Evolutionary conservation across 768 basidiomycete species (phyloP).

Genomic region (Leucosporidium creatinivorum): DNA sequence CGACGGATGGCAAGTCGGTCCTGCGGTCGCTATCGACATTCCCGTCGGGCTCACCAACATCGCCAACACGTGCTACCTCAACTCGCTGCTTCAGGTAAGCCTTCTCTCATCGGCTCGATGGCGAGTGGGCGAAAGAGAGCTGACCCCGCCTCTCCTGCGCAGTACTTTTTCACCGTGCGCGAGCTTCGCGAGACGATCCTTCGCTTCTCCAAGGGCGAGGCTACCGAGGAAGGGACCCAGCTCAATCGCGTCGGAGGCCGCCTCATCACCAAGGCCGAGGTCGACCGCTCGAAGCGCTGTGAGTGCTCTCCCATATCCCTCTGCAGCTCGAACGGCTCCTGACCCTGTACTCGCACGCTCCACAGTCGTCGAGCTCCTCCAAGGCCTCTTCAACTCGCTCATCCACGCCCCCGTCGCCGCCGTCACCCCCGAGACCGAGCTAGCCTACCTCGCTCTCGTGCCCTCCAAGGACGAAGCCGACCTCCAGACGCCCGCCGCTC

Average conservation of each 20-base stretch:
- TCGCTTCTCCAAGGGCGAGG: constrained; percentile 40
- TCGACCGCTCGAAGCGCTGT: constrained; percentile 80
- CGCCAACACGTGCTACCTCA: constrained; percentile 94
- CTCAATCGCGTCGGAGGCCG: constrained; percentile 81
- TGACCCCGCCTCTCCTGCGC: neutral
- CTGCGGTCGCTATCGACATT: constrained; percentile 56
- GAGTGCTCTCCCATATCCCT: constrained; percentile 29
- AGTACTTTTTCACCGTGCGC: constrained; percentile 96
- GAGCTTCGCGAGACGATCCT: constrained; percentile 70
- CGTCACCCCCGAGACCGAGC: constrained; percentile 73
- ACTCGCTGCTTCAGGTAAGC: constrained; percentile 84
- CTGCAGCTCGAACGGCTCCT: neutral
- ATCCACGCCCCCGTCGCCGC: constrained; percentile 59
- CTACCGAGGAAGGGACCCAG: constrained; percentile 41
- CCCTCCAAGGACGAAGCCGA: constrained; percentile 60
- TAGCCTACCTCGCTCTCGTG: constrained; percentile 84
- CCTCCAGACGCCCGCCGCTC: neutral
- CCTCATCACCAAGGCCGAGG: constrained; percentile 69
- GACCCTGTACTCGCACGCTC: neutral
- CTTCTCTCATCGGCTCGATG: constrained; percentile 10
- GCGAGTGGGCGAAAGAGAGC: neutral
- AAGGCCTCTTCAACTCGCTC: constrained; percentile 67
- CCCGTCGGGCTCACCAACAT: constrained; percentile 46
- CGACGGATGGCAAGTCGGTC: constrained; percentile 5
- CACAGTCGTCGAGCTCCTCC: constrained; percentile 71